Evolutionary conservation across 331 rosid genomes (phyloP), one percentile per base, ranked within the genome.

Genomic region (Malus hybrid): DNA sequence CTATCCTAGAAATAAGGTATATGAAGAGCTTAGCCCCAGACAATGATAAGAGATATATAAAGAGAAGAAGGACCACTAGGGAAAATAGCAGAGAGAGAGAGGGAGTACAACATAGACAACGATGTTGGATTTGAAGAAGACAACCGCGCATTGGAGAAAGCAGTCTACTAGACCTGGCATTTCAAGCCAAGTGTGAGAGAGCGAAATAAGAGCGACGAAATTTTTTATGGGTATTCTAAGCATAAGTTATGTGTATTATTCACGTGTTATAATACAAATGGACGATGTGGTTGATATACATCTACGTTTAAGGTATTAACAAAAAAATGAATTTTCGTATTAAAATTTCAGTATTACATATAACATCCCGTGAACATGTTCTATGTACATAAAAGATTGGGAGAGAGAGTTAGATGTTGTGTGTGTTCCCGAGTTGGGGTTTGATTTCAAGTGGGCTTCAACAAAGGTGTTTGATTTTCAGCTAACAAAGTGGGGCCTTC

Each of bases 401-500:
- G 66, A 50, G 52, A 66, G 30, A 30, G 30, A 9, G 11, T 11
- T 55, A 82, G 81, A 78, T 61, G 77, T 74, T 80, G 50, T 80
- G 86, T 75, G 71, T 88, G 96, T 88, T 88, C 90, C 97, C 93
- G 74, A 81, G 68, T 86, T 87, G 88, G 97, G 92, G 92, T 81
- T 85, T 75, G 82, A 77, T 79, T 79, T 89, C 88, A 90, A 90
- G 46, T 90, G 99, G 81, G 79, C 63, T 80, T 86, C 39, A 48
- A 76, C 68, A 85, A 77, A 70, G 50, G 74, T 92, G 99, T 92
- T 87, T 83, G 93, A 79, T 74, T 86, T 89, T 74, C 79, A 82
- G 88, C 80, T 55, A 89, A 83, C 97, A 90, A 80, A 78, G 97
- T 90, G 99, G 97, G 97, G 84, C 92, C 96, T 82, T 22, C 81